A percentile compares a stretch with the other conserved stretches of the same genome.
These are phyloP conservation scores for Paramarasmius palmivorus DNA, from an alignment of 1,284 basidiomycete genomes.

Conservation along the genomic window DNA sequence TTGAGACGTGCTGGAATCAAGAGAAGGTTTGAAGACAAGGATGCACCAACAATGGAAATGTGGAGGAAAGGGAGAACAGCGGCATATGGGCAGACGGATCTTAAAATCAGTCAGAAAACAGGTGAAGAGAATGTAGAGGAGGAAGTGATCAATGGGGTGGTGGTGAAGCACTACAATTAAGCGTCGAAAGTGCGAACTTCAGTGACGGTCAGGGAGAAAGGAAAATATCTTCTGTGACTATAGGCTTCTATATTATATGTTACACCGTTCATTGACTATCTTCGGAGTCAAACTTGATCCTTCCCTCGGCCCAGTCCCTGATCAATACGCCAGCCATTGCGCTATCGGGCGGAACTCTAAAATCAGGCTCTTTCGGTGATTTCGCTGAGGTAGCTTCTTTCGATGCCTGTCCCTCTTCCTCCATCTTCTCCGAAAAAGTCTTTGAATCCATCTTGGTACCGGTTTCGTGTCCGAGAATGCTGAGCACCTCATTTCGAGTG, in stretches of 20 bases:
- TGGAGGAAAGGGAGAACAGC: constrained; percentile 40
- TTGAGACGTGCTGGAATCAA: constrained; percentile 32
- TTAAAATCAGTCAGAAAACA: constrained; percentile 28
- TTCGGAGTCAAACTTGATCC: constrained; percentile 28
- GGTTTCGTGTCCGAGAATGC: constrained; percentile 57
- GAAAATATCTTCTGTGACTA: no score
- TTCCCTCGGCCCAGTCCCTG: constrained; percentile 60
- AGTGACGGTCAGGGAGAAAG: no score
- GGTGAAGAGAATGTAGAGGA: constrained; percentile 37
- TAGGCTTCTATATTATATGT: no score
- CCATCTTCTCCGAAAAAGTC: constrained; percentile 40
- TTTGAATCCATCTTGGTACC: constrained; percentile 68
- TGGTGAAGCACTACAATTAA: constrained; percentile 46
- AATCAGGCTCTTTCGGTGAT: no score
- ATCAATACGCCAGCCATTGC: constrained; percentile 74
- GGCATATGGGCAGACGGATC: constrained; percentile 36
- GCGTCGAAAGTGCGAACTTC: not conserved
- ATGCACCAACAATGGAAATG: constrained; percentile 37
- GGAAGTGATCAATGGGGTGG: constrained; percentile 41
- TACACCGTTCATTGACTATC: no score
- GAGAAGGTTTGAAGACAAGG: constrained; percentile 28
- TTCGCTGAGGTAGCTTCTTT: no score
- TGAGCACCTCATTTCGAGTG: constrained; percentile 58
- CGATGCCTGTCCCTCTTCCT: constrained; percentile 5
- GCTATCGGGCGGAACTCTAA: constrained; percentile 64